phyloP scores from a whole-genome alignment of 176 grass and related monocot genomes.

The Puccinellia tenuiflora region DNA sequence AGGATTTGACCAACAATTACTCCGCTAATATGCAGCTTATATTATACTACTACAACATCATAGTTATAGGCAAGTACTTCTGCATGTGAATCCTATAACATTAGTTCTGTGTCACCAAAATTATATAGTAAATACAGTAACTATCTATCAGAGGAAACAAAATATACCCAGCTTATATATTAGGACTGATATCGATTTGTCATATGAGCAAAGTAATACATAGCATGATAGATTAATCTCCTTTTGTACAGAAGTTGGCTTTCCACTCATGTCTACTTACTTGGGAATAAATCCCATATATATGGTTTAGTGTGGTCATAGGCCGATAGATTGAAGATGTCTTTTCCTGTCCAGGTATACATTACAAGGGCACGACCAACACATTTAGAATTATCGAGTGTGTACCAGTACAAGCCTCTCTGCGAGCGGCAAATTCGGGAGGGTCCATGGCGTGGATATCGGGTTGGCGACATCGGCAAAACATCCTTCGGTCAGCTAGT shows the following conservation, averaged over 20 bases:
- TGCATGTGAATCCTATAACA: neutral
- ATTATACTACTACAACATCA: neutral
- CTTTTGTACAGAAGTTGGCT: neutral
- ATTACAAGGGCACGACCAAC: neutral
- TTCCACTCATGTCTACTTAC: neutral
- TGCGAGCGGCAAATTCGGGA: neutral
- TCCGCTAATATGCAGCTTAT: neutral
- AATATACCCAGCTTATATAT: neutral
- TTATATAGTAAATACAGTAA: neutral
- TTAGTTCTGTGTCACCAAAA: neutral
- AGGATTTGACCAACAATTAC: neutral
- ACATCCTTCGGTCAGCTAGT: neutral
- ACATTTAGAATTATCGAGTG: neutral
- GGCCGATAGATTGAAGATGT: neutral
- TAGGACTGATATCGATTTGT: neutral
- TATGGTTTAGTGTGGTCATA: neutral
- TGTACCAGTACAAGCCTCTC: neutral
- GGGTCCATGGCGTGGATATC: neutral
- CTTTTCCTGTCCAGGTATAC: neutral
- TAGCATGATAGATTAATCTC: neutral
- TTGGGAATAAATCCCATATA: neutral
- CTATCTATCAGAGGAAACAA: neutral
- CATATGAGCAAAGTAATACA: neutral
- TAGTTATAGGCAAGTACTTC: neutral
- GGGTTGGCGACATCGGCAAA: neutral